These are phyloP conservation scores for Psilocybe cubensis DNA, from an alignment of 768 basidiomycete species.

Conservation along the genomic window DNA sequence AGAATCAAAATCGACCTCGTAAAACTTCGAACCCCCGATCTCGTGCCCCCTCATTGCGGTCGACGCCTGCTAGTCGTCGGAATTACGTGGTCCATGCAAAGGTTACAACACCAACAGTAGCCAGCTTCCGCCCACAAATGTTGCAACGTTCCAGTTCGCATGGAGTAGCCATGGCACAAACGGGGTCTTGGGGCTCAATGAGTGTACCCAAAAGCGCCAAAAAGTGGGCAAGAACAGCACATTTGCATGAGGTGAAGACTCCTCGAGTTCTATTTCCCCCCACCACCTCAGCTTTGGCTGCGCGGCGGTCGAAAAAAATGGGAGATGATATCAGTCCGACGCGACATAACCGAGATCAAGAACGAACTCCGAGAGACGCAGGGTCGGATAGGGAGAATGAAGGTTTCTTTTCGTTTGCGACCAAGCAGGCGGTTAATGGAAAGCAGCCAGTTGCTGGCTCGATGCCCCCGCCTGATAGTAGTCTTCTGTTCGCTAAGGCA, in stretches of 20 bases:
- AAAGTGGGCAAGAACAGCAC: slow-evolving; percentile 67
- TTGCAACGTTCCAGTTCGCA: slow-evolving; percentile 53
- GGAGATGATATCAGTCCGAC: slow-evolving; percentile 4
- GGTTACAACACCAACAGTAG: slow-evolving; percentile 31
- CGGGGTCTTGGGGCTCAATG: slow-evolving; percentile 30
- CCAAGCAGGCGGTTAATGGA: neutral
- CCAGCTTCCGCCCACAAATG: slow-evolving; percentile 32
- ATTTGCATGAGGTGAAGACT: slow-evolving; percentile 63
- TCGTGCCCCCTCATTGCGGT: slow-evolving; percentile 25
- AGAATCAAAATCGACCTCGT: slow-evolving; percentile 20
- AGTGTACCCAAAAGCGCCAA: slow-evolving; percentile 49
- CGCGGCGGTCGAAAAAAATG: neutral
- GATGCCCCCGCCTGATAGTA: neutral
- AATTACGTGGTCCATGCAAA: slow-evolving; percentile 13
- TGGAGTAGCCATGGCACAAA: slow-evolving; percentile 18
- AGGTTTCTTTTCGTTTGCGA: slow-evolving; percentile 9
- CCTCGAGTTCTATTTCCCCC: neutral
- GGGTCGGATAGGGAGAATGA: slow-evolving; percentile 15
- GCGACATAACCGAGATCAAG: slow-evolving; percentile 4
- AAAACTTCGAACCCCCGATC: slow-evolving; percentile 28
- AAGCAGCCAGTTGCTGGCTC: neutral
- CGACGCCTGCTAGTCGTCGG: slow-evolving; percentile 18
- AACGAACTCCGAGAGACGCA: slow-evolving; percentile 13
- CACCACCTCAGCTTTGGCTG: neutral
- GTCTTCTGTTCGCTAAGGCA: slow-evolving; percentile 8